A percentile compares a stretch with the other conserved stretches of the same genome.
Conservation (phyloP, 768 basidiomycete species). For the Phaeolepiota aurea region DNA sequence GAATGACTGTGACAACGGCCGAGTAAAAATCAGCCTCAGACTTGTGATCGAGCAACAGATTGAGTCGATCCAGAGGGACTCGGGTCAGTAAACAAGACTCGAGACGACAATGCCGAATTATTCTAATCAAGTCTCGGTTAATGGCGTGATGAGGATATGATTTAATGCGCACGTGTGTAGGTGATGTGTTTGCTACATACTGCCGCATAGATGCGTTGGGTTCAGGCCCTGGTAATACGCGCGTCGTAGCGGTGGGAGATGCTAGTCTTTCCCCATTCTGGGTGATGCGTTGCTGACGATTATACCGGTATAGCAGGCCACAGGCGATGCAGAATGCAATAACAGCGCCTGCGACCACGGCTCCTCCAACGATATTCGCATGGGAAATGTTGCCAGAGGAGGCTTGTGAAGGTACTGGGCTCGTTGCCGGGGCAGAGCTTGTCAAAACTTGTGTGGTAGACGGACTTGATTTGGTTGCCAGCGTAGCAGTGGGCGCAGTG, state of each 20-base stretch:
- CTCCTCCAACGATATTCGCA: constrained; percentile 8
- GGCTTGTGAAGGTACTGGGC: background rate
- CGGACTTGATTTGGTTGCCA: constrained; percentile 10
- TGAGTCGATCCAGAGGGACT: background rate
- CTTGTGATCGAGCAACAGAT: background rate
- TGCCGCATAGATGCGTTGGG: too few species aligned
- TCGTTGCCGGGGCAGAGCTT: background rate
- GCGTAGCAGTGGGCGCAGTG: constrained; percentile 2
- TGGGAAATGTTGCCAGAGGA: too few species aligned
- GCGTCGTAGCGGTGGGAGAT: too few species aligned
- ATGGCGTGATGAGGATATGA: too few species aligned
- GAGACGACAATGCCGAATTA: too few species aligned
- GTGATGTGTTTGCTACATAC: too few species aligned
- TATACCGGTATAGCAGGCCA: too few species aligned
- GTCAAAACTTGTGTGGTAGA: constrained; percentile 7
- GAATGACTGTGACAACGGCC: background rate
- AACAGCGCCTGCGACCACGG: constrained; percentile 5
- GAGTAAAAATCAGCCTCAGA: background rate
- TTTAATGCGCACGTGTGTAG: too few species aligned
- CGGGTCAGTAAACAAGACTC: background rate
- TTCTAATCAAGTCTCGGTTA: too few species aligned
- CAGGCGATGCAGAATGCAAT: constrained; percentile 3
- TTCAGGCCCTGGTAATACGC: too few species aligned
- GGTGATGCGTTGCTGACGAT: too few species aligned
- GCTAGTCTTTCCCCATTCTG: too few species aligned